These are phyloP conservation scores for Pleurotus tuber-regium DNA, from an alignment of 768 basidiomycete species.

Conservation along the genomic window DNA sequence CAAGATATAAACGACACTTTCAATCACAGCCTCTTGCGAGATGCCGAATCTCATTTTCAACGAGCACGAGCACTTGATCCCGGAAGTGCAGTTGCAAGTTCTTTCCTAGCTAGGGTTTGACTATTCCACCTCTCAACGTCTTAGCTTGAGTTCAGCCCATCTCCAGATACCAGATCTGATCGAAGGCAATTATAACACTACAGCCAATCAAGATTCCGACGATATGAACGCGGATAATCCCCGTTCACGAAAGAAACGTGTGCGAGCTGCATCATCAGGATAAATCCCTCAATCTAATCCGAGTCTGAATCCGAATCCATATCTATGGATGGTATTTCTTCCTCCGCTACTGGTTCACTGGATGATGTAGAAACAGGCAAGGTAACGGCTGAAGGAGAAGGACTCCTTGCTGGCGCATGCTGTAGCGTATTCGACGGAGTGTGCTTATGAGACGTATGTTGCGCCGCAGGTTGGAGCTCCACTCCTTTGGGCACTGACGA, in stretches of 20 bases:
- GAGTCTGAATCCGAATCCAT: slow-evolving; percentile 78
- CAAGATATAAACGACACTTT: slow-evolving; percentile 14
- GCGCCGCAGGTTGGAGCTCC: no score
- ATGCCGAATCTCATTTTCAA: slow-evolving; percentile 65
- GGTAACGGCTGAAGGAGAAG: no score
- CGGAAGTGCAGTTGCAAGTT: slow-evolving; percentile 47
- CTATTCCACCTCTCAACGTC: background rate
- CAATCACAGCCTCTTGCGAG: slow-evolving; percentile 38
- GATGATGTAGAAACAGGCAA: no score
- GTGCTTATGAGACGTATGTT: no score
- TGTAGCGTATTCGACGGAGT: no score
- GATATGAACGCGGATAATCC: slow-evolving; percentile 20
- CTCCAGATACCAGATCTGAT: slow-evolving; percentile 13
- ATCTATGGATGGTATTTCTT: slow-evolving; percentile 71
- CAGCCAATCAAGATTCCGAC: slow-evolving; percentile 26
- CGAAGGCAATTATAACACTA: slow-evolving; percentile 5
- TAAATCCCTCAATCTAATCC: slow-evolving; percentile 21
- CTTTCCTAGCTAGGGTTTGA: slow-evolving; percentile 53
- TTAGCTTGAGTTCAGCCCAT: background rate
- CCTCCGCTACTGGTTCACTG: background rate
- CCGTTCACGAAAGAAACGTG: slow-evolving; percentile 31
- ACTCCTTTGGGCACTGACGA: background rate
- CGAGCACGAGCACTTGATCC: slow-evolving; percentile 61
- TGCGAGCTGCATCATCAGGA: slow-evolving; percentile 18
- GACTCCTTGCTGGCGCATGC: no score